A percentile compares a stretch with the other conserved stretches of the same genome.
phyloP scores from a whole-genome alignment of 1,139 yeast species.

The Diutina scorzettiae region DNA sequence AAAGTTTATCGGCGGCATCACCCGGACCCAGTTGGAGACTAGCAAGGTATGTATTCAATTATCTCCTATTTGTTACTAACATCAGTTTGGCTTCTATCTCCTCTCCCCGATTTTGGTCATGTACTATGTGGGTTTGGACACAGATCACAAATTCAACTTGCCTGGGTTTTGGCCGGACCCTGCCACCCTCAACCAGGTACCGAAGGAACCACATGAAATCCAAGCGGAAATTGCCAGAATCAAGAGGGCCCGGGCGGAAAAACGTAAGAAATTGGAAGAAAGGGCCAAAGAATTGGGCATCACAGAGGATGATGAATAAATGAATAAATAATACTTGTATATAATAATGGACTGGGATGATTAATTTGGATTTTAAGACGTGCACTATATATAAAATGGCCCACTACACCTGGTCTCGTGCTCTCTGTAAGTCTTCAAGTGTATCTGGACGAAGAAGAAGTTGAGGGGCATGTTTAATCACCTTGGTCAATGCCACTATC shows the following conservation, averaged over 20 bases:
- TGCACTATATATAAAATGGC: background rate
- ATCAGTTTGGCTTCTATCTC: conserved; percentile 71
- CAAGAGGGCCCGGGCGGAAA: conserved; percentile 61
- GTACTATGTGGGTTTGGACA: conserved; percentile 86
- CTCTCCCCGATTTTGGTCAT: conserved; percentile 78
- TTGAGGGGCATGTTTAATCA: background rate
- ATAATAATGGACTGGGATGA: background rate
- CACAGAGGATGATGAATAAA: conserved; percentile 22
- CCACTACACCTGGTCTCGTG: background rate
- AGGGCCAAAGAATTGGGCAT: conserved; percentile 60
- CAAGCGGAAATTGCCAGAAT: conserved; percentile 85
- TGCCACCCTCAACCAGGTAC: conserved; percentile 76
- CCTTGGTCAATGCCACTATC: background rate
- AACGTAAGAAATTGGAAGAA: conserved; percentile 62
- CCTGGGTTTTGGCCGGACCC: conserved; percentile 99
- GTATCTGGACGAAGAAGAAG: background rate
- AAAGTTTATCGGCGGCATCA: conserved; percentile 24
- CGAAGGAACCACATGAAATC: conserved; percentile 86
- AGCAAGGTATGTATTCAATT: conserved; percentile 40
- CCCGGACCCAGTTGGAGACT: conserved; percentile 58
- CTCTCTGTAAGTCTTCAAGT: background rate
- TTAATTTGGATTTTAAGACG: no score
- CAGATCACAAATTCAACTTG: conserved; percentile 77
- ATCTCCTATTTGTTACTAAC: conserved; percentile 12
- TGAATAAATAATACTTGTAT: background rate